These are phyloP conservation scores for Claviceps cyperi DNA, from an alignment of 2,329 filamentous ascomycete species.

Conservation along the genomic window DNA sequence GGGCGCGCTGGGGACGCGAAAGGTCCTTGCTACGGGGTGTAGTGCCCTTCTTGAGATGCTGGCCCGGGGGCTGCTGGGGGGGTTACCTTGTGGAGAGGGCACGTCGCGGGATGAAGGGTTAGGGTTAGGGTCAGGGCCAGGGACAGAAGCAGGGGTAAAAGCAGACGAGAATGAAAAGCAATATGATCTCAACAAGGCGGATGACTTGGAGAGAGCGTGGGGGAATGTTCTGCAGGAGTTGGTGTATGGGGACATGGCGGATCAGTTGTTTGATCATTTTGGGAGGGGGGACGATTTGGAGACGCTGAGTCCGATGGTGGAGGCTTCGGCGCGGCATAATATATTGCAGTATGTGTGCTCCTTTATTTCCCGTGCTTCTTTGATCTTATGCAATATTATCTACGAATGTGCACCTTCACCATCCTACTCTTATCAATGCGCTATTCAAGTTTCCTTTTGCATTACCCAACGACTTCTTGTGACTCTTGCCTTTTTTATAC, in stretches of 20 bases:
- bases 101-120: neutral
- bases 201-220: constrained; percentile 50
- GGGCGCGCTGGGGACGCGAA: constrained; percentile 56
- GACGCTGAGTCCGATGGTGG: constrained; percentile 44
- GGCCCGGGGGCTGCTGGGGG: constrained; percentile 50
- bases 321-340: constrained; percentile 50
- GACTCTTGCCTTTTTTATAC: neutral
- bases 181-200: constrained; percentile 45
- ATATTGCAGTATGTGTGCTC: constrained; percentile 51
- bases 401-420: too few relatives aligned
- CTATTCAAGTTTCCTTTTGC: neutral
- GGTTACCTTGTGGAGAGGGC: constrained; percentile 13
- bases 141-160: constrained; percentile 6
- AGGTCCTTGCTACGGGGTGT: constrained; percentile 58
- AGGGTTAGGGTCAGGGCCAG: neutral
- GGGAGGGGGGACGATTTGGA: constrained; percentile 48
- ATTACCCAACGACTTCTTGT: neutral
- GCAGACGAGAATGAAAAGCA: constrained; percentile 8
- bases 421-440: neutral
- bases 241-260: constrained; percentile 53
- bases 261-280: constrained; percentile 48
- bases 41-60: constrained; percentile 57
- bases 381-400: too few relatives aligned
- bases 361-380: neutral
- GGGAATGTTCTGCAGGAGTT: constrained; percentile 50